phyloP scores from a whole-genome alignment of 1,139 yeast species.

The Petasospora fabianii region DNA sequence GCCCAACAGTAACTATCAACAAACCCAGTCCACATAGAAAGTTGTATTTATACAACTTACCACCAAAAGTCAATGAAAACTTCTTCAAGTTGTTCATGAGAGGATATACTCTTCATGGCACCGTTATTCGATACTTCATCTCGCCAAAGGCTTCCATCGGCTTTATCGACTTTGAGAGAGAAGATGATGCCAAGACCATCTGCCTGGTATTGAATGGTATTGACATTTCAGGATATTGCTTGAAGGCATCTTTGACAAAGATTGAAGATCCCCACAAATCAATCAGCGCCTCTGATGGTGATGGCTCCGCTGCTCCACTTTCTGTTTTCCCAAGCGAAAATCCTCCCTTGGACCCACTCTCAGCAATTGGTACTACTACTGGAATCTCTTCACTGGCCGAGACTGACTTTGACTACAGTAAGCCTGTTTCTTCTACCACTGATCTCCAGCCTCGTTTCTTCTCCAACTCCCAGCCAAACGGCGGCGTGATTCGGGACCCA shows the following conservation, averaged over 20 bases:
- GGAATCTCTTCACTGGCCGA: too few species aligned
- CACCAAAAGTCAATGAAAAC: constrained; percentile 25
- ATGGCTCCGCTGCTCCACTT: too few species aligned
- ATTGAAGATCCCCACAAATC: not conserved
- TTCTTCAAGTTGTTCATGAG: constrained; percentile 26
- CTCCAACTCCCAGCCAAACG: too few species aligned
- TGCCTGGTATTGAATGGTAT: constrained; percentile 25
- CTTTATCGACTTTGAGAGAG: constrained; percentile 25
- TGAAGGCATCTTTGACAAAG: constrained; percentile 14
- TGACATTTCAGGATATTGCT: constrained; percentile 18
- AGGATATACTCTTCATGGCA: constrained; percentile 21
- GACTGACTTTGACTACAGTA: too few species aligned
- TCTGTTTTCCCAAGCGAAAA: too few species aligned
- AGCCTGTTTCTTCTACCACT: not conserved
- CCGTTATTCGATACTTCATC: constrained; percentile 19
- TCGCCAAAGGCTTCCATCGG: constrained; percentile 10
- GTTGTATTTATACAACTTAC: constrained; percentile 25
- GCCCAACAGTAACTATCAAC: constrained; percentile 1
- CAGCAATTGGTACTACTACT: too few species aligned
- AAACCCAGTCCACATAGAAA: constrained; percentile 10
- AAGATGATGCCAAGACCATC: constrained; percentile 21
- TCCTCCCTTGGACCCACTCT: too few species aligned
- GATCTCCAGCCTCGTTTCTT: not conserved
- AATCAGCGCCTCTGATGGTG: too few species aligned
- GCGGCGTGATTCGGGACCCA: constrained; percentile 4